Conservation (phyloP, 148 eudicot species). For the Chenopodium berlandieri region DNA sequence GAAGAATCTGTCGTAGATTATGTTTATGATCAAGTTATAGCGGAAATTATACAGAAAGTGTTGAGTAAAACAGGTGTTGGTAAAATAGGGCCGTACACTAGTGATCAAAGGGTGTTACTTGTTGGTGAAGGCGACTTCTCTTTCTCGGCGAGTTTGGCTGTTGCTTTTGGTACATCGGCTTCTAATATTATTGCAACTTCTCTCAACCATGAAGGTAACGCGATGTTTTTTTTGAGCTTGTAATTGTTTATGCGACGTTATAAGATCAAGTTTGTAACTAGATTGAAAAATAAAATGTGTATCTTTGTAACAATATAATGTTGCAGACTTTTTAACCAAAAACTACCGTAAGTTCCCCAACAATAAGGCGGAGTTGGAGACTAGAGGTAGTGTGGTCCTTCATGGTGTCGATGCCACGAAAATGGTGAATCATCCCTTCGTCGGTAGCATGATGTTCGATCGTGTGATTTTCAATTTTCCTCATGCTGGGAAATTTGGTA, state of each 20-base stretch:
- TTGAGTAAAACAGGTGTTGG: not conserved
- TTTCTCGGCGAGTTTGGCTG: slow-evolving; percentile 26
- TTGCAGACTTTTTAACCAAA: slow-evolving; percentile 9
- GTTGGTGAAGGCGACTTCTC: slow-evolving; percentile 37
- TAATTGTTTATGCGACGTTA: no score
- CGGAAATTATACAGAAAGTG: not conserved
- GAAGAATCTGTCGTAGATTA: not conserved
- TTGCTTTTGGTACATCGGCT: slow-evolving; percentile 21
- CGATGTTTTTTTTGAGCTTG: no score
- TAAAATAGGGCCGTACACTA: slow-evolving; percentile 15
- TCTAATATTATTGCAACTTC: slow-evolving; percentile 27
- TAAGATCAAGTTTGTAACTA: no score
- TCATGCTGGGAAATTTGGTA: not conserved
- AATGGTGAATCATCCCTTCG: slow-evolving; percentile 12
- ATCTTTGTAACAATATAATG: no score
- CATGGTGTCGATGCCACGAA: slow-evolving; percentile 26
- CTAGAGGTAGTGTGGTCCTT: slow-evolving; percentile 11
- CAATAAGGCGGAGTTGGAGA: slow-evolving; percentile 7
- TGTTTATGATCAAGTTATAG: not conserved
- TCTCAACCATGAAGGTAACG: not conserved
- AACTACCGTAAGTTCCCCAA: slow-evolving; percentile 3
- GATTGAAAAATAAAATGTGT: no score
- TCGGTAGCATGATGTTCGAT: slow-evolving; percentile 15
- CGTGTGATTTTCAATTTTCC: slow-evolving; percentile 32
- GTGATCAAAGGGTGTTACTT: not conserved